These are phyloP conservation scores for Chytriomyces sp. DNA, from an alignment of 192 early-diverging fungal genomes.

Conservation along the genomic window DNA sequence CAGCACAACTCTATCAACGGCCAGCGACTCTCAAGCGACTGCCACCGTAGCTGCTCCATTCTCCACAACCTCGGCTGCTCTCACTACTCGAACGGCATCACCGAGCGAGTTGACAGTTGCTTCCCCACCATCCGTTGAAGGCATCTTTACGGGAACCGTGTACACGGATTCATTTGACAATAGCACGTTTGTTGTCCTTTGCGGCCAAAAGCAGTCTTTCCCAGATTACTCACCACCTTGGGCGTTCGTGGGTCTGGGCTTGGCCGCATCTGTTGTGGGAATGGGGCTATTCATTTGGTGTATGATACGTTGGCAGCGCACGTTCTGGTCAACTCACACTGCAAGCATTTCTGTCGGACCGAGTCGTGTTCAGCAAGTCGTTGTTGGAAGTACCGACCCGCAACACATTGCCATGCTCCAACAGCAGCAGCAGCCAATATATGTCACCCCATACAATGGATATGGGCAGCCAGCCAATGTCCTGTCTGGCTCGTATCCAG, in stretches of 20 bases:
- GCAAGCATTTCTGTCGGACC: background rate
- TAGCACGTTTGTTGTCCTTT: too few relatives aligned
- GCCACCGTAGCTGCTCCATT: too few relatives aligned
- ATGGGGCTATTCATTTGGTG: background rate
- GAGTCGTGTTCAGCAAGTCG: background rate
- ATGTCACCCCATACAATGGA: background rate
- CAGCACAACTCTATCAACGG: too few relatives aligned
- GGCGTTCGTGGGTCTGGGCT: background rate
- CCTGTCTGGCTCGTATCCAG: background rate
- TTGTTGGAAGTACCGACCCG: background rate
- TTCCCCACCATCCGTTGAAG: too few relatives aligned
- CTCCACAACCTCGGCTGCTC: too few relatives aligned
- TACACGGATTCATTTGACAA: too few relatives aligned
- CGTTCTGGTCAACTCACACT: background rate
- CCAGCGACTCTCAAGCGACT: too few relatives aligned
- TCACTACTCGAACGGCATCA: too few relatives aligned
- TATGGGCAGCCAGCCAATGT: background rate
- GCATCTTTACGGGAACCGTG: too few relatives aligned
- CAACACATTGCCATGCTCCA: background rate
- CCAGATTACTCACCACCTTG: too few relatives aligned
- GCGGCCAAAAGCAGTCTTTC: too few relatives aligned
- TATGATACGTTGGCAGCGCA: background rate
- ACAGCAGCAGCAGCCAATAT: background rate
- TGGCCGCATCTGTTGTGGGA: background rate
- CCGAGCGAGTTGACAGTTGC: too few relatives aligned